phyloP scores from a whole-genome alignment of 305 asterid species.

The Solanum aculeatissimum region DNA sequence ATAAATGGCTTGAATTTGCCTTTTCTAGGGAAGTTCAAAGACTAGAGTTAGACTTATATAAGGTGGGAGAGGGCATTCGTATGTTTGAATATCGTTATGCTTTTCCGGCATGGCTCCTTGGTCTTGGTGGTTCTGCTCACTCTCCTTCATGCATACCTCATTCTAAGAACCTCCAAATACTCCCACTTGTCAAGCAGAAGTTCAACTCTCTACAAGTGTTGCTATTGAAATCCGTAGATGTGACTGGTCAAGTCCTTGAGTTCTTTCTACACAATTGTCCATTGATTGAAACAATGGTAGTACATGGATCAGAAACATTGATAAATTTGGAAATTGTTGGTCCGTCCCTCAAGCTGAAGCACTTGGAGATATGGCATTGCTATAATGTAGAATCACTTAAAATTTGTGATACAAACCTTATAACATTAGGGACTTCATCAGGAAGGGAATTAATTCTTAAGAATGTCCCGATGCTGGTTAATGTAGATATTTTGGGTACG shows the following conservation, averaged over 20 bases:
- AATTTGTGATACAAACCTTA: background rate
- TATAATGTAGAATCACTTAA: background rate
- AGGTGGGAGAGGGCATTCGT: too few species aligned
- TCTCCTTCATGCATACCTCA: background rate
- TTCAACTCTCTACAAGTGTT: background rate
- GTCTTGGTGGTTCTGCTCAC: background rate
- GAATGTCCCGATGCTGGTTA: constrained; percentile 1
- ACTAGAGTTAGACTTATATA: background rate
- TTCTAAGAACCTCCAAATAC: background rate
- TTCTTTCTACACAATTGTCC: background rate
- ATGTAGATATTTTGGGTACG: background rate
- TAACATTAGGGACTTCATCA: background rate
- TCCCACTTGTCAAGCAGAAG: background rate
- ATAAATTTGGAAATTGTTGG: background rate
- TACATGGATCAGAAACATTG: background rate
- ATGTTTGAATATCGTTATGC: background rate
- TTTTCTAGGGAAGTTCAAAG: background rate
- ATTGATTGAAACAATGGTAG: background rate
- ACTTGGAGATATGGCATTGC: background rate
- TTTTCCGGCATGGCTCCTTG: background rate
- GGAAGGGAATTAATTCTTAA: background rate
- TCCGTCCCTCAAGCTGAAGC: background rate
- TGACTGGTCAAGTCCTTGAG: background rate
- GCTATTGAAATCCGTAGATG: background rate
- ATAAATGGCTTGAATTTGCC: background rate